phyloP scores from a whole-genome alignment of 2,329 filamentous ascomycete genomes.

The Ceratocystis papillata region DNA sequence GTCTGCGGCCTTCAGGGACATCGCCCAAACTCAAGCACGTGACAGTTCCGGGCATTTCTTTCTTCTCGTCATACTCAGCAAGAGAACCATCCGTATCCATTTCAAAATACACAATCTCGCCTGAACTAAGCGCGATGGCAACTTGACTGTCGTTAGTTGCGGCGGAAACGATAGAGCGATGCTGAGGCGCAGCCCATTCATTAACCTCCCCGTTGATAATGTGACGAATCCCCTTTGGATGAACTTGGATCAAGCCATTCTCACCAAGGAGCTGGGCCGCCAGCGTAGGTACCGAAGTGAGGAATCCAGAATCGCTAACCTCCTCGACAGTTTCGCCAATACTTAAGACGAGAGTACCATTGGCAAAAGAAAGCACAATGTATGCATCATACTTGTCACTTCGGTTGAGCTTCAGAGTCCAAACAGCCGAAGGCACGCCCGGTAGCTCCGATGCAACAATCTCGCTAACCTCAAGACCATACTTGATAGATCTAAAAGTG shows the following conservation, averaged over 20 bases:
- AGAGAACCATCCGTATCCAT: conserved; percentile 86
- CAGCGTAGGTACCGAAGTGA: conserved; percentile 77
- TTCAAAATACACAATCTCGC: conserved; percentile 96
- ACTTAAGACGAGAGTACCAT: conserved; percentile 80
- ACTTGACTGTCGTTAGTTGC: conserved; percentile 90
- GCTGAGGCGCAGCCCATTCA: conserved; percentile 87
- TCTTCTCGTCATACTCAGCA: conserved; percentile 89
- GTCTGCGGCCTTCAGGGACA: conserved; percentile 76
- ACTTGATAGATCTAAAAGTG: conserved; percentile 81
- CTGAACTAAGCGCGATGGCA: conserved; percentile 84
- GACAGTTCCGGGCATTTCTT: conserved; percentile 89
- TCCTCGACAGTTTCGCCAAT: conserved; percentile 97
- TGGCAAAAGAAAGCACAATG: conserved; percentile 86
- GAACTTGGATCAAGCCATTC: conserved; percentile 83
- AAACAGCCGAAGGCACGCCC: conserved; percentile 79
- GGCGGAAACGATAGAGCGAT: conserved; percentile 89
- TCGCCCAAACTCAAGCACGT: conserved; percentile 89
- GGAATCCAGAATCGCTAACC: conserved; percentile 84
- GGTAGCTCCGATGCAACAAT: conserved; percentile 91
- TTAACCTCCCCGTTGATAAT: conserved; percentile 71
- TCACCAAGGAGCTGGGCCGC: conserved; percentile 91
- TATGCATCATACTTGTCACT: conserved; percentile 84
- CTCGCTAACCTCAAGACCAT: conserved; percentile 85
- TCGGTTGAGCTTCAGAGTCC: conserved; percentile 80
- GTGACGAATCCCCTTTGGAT: conserved; percentile 91